A percentile compares a stretch with the other conserved stretches of the same genome.
Conservation (phyloP, 78 protist species). For the Salpingoeca rosetta region DNA sequence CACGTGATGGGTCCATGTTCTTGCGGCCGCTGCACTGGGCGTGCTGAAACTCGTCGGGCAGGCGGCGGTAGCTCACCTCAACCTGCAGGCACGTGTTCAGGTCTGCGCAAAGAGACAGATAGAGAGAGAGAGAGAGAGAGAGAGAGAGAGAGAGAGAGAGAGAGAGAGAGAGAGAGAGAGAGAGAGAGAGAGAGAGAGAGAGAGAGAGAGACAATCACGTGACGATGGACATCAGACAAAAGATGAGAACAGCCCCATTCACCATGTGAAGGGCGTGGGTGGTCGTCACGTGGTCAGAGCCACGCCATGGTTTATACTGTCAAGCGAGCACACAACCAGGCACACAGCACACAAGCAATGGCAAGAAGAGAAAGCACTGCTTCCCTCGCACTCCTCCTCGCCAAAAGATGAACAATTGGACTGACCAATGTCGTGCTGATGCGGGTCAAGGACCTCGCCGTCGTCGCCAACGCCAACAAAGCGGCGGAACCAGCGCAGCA, state of each 20-base stretch:
- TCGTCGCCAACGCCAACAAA: constrained; percentile 34
- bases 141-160: neutral
- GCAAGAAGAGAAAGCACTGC: no score
- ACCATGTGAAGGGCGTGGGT: no score
- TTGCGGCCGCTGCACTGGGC: constrained; percentile 22
- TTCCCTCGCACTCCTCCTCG: no score
- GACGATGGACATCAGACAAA: neutral
- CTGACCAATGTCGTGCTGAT: no score
- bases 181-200: neutral
- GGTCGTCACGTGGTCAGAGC: no score
- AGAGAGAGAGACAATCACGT: neutral
- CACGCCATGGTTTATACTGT: no score
- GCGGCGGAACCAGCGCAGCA: constrained; percentile 47
- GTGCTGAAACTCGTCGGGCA: constrained; percentile 37
- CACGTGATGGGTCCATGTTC: neutral
- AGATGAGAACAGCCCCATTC: no score
- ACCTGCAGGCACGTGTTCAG: constrained; percentile 38
- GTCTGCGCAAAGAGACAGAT: constrained; percentile 25
- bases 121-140: neutral
- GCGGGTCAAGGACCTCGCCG: no score
- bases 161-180: neutral
- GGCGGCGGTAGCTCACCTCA: constrained; percentile 60
- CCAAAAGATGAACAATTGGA: no score
- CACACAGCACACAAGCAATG: no score
- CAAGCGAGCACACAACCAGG: no score